These are phyloP conservation scores for Sphaerosporella brunnea DNA, from an alignment of 495 filamentous ascomycete species.

Conservation along the genomic window DNA sequence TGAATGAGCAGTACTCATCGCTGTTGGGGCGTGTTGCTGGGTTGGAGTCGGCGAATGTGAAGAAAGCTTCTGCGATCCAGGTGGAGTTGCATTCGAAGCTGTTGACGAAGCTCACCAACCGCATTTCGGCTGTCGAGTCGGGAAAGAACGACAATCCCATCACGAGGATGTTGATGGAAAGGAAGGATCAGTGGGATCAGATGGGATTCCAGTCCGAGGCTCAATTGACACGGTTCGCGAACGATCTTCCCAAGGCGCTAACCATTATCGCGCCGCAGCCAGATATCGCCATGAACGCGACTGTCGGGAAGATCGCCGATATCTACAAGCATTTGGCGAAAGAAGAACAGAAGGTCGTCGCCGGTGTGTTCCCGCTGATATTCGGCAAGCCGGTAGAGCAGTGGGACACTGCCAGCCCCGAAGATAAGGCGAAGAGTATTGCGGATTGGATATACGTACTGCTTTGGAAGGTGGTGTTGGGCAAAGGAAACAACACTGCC, in stretches of 20 bases:
- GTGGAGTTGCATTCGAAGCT: not conserved
- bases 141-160: not conserved
- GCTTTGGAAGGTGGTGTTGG: not conserved
- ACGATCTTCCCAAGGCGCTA: not conserved
- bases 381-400: not conserved
- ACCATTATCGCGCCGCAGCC: not conserved
- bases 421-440: slow-evolving; percentile 3
- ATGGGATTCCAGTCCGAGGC: not conserved
- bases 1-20: not conserved
- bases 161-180: not conserved
- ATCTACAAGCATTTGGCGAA: not conserved
- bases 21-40: not conserved
- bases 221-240: not conserved
- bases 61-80: not conserved
- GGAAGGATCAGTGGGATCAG: not conserved
- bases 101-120: not conserved
- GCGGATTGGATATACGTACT: not conserved
- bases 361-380: not conserved
- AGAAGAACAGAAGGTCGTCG: not conserved
- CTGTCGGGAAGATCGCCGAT: not conserved
- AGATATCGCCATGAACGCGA: not conserved
- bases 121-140: not conserved
- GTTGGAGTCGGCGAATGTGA: not conserved
- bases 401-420: not conserved
- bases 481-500: too few species aligned